Conservation (phyloP, 1,139 yeast species). For the Tardiomyces digboiensis region DNA sequence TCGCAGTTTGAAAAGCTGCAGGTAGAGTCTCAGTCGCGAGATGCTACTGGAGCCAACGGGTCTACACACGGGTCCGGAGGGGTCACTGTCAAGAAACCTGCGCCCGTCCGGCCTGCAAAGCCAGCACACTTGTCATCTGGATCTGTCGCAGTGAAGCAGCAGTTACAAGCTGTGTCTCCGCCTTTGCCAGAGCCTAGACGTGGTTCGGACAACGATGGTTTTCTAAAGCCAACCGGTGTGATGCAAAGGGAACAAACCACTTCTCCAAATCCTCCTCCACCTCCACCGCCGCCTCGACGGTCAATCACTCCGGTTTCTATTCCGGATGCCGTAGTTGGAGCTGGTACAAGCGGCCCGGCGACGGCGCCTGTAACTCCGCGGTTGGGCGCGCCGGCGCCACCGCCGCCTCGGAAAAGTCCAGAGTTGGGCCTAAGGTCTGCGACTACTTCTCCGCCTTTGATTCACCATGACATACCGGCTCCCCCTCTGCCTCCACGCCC, state of each 20-base stretch:
- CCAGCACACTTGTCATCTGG: not conserved
- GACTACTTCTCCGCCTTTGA: no score
- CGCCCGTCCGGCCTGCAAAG: not conserved
- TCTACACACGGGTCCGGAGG: no score
- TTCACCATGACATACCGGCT: no score
- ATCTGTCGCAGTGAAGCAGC: not conserved
- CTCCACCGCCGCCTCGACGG: not conserved
- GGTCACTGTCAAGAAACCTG: not conserved
- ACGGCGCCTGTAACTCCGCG: not conserved
- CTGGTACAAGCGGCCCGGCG: not conserved
- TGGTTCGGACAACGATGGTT: not conserved
- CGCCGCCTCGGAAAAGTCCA: constrained; percentile 1
- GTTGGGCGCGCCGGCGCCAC: not conserved
- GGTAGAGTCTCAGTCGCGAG: not conserved
- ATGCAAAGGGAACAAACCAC: not conserved
- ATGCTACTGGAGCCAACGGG: not conserved
- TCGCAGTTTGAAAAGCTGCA: not conserved
- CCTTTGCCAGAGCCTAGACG: not conserved
- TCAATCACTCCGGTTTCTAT: not conserved
- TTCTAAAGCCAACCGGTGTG: not conserved
- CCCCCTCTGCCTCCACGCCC: no score
- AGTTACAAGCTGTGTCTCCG: not conserved
- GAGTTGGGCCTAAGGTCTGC: not conserved
- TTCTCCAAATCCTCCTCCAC: not conserved
- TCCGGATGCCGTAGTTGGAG: not conserved